These are phyloP conservation scores for Fusarium humuli DNA, from an alignment of 2,329 filamentous ascomycete genomes.

Conservation along the genomic window DNA sequence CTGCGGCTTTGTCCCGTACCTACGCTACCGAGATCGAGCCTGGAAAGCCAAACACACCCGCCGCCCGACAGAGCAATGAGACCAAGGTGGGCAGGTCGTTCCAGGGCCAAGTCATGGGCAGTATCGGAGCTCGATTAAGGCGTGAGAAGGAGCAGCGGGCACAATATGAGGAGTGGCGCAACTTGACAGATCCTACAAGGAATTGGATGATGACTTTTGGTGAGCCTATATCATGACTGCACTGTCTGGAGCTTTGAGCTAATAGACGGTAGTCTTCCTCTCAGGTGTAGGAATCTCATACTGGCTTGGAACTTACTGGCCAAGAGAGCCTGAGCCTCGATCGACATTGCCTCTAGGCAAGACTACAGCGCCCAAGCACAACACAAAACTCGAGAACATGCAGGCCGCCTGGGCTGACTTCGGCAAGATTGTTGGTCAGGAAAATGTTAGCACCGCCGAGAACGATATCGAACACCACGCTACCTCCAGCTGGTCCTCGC, in stretches of 20 bases:
- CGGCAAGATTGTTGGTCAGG: constrained; percentile 70
- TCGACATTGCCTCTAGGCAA: constrained; percentile 71
- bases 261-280: constrained; percentile 60
- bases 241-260: neutral
- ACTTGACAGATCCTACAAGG: constrained; percentile 56
- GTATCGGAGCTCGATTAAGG: constrained; percentile 65
- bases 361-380: constrained; percentile 64
- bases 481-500: constrained; percentile 72
- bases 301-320: constrained; percentile 68
- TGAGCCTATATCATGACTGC: constrained; percentile 49
- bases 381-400: constrained; percentile 71
- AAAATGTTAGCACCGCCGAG: constrained; percentile 71
- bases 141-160: constrained; percentile 66
- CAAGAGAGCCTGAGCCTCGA: constrained; percentile 60
- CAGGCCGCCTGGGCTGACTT: constrained; percentile 79
- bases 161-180: constrained; percentile 59
- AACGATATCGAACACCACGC: constrained; percentile 68
- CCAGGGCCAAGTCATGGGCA: constrained; percentile 70
- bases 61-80: constrained; percentile 51
- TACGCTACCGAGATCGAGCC: constrained; percentile 54
- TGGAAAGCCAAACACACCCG: constrained; percentile 48
- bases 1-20: constrained; percentile 39
- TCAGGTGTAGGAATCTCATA: constrained; percentile 65
- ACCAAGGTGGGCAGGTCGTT: constrained; percentile 59
- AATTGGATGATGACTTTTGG: constrained; percentile 67